A percentile compares a stretch with the other conserved stretches of the same genome.
These are phyloP conservation scores for Quercus phellos DNA, from an alignment of 331 rosid species.

Conservation along the genomic window DNA sequence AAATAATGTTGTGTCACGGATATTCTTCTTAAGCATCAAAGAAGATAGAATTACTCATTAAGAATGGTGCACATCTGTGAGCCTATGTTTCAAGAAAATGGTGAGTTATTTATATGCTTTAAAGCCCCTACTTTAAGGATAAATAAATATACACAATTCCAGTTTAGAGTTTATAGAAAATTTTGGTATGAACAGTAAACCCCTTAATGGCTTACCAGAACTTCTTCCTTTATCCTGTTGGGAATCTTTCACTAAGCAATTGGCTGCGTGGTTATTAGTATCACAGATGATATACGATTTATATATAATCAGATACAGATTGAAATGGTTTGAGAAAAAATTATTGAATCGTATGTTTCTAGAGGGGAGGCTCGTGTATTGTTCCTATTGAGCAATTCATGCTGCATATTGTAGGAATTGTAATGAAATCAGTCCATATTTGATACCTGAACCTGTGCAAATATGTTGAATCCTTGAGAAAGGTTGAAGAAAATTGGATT, in stretches of 20 bases:
- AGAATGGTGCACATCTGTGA: constrained; percentile 5
- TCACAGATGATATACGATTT: too few relatives aligned
- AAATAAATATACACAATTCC: constrained; percentile 8
- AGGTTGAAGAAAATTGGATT: too few relatives aligned
- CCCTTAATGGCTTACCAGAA: background rate
- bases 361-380: too few relatives aligned
- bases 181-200: constrained; percentile 6
- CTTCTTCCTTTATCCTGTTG: background rate
- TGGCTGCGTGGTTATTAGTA: too few relatives aligned
- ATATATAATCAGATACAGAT: too few relatives aligned
- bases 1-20: constrained; percentile 8
- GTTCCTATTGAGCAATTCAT: too few relatives aligned
- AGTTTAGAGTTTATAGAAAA: background rate
- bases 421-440: too few relatives aligned
- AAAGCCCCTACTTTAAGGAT: constrained; percentile 3
- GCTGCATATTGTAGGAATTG: too few relatives aligned
- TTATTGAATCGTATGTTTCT: too few relatives aligned
- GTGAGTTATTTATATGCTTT: constrained; percentile 5
- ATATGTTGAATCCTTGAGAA: too few relatives aligned
- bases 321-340: too few relatives aligned
- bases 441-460: too few relatives aligned
- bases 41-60: constrained; percentile 3
- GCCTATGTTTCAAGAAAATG: background rate
- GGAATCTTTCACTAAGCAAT: background rate
- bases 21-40: constrained; percentile 10